phyloP scores from a whole-genome alignment of 2,329 filamentous ascomycete genomes.

The Colletotrichum brevisporum region DNA sequence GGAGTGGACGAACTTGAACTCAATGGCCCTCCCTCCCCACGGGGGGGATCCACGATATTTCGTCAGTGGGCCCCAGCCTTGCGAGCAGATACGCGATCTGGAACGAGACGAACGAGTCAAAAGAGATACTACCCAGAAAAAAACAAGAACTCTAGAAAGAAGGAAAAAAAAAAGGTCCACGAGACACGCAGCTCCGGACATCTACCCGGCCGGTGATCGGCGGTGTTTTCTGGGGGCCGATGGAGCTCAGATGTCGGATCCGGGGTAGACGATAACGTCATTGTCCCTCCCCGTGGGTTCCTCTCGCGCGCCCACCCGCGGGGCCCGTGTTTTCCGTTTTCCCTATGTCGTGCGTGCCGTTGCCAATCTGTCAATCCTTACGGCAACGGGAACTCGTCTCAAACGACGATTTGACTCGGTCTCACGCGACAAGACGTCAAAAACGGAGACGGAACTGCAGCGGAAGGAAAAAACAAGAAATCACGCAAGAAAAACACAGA shows the following conservation, averaged over 20 bases:
- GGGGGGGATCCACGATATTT: conserved; percentile 28
- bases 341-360: conserved; percentile 1
- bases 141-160: neutral
- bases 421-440: conserved; percentile 27
- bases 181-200: neutral
- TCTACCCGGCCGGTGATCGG: conserved; percentile 12
- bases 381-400: conserved; percentile 23
- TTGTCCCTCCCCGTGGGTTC: conserved; percentile 25
- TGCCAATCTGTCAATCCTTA: conserved; percentile 24
- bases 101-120: conserved; percentile 25
- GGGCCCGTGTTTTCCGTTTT: conserved; percentile 14
- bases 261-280: conserved; percentile 38
- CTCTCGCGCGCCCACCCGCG: neutral
- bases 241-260: conserved; percentile 30
- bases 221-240: conserved; percentile 25
- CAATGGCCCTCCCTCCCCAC: conserved; percentile 15
- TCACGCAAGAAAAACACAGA: neutral
- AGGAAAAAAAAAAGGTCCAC: neutral
- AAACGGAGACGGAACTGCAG: conserved; percentile 11
- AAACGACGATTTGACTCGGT: conserved; percentile 24
- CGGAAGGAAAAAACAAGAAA: neutral
- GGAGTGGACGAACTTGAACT: conserved; percentile 1
- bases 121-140: neutral
- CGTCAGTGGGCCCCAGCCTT: conserved; percentile 26
- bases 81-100: neutral